Conservation (phyloP, 2,329 filamentous ascomycete species). For the Metarhizium sp. region DNA sequence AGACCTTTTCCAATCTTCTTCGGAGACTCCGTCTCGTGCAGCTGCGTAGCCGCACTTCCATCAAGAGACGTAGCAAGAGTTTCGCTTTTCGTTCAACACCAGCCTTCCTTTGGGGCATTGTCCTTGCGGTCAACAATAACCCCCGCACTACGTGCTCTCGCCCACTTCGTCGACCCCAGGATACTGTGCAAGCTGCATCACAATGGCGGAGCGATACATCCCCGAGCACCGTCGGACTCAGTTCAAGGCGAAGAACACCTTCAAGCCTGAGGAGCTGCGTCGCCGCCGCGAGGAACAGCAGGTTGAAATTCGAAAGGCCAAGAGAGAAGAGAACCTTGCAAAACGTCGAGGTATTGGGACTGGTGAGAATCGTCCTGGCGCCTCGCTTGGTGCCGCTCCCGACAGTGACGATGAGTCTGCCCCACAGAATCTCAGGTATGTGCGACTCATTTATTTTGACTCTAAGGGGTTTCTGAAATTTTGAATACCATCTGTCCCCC, state of each 20-base stretch:
- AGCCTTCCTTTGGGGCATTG: background rate
- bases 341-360: conserved; percentile 92
- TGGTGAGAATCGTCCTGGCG: conserved; percentile 69
- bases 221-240: conserved; percentile 98
- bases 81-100: background rate
- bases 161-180: conserved; percentile 2
- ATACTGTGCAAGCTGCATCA: conserved; percentile 19
- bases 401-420: conserved; percentile 97
- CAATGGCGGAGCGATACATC: conserved; percentile 98
- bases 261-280: conserved; percentile 98
- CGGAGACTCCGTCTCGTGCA: conserved; percentile 2
- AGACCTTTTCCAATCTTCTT: conserved; percentile 1
- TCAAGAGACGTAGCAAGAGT: conserved; percentile 1
- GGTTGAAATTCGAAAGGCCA: conserved; percentile 97
- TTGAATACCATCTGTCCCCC: background rate
- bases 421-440: conserved; percentile 89
- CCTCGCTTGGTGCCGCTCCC: conserved; percentile 75
- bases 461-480: no score
- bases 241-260: conserved; percentile 99
- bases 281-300: conserved; percentile 98
- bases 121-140: conserved; percentile 5
- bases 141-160: conserved; percentile 5
- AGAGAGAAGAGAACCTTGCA: conserved; percentile 97
- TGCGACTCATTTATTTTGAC: background rate
- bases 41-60: conserved; percentile 1